These are phyloP conservation scores for Chlamydomonas incerta DNA, from an alignment of 139 green algal species.

Conservation along the genomic window DNA sequence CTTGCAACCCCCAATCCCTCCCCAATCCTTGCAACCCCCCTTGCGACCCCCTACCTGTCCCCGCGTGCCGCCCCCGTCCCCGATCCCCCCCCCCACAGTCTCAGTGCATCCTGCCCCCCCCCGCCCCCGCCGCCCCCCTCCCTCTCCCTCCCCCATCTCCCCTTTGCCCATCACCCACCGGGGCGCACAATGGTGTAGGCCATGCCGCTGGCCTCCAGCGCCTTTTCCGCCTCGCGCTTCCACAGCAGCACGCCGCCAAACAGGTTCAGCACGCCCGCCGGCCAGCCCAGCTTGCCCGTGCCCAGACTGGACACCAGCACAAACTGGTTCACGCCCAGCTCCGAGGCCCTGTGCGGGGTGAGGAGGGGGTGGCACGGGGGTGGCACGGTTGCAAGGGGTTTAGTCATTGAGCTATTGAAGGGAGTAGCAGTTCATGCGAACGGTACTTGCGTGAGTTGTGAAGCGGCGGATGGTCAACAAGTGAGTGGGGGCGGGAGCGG, in stretches of 20 bases:
- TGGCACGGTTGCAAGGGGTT: no score
- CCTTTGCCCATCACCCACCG: no score
- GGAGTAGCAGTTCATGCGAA: no score
- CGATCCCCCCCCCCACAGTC: background rate
- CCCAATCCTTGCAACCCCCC: no score
- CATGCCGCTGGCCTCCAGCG: conserved; percentile 85
- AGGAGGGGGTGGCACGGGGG: no score
- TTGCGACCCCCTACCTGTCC: no score
- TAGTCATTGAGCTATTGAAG: no score
- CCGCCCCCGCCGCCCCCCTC: background rate
- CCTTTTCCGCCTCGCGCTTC: conserved; percentile 90
- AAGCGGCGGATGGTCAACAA: no score
- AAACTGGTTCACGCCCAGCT: conserved; percentile 81
- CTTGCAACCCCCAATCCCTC: no score
- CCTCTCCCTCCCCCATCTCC: background rate
- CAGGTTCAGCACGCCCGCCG: conserved; percentile 79
- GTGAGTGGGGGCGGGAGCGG: no score
- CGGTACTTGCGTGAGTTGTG: no score
- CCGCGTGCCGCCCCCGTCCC: no score
- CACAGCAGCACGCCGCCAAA: conserved; percentile 91
- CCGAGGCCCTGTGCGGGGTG: conserved; percentile 50
- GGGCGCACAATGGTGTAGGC: conserved; percentile 91
- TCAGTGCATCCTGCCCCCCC: background rate
- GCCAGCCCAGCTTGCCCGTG: conserved; percentile 72
- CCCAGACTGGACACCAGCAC: conserved; percentile 89